Conservation (phyloP, 2,329 filamentous ascomycete genomes). For the Tolypocladium album region DNA sequence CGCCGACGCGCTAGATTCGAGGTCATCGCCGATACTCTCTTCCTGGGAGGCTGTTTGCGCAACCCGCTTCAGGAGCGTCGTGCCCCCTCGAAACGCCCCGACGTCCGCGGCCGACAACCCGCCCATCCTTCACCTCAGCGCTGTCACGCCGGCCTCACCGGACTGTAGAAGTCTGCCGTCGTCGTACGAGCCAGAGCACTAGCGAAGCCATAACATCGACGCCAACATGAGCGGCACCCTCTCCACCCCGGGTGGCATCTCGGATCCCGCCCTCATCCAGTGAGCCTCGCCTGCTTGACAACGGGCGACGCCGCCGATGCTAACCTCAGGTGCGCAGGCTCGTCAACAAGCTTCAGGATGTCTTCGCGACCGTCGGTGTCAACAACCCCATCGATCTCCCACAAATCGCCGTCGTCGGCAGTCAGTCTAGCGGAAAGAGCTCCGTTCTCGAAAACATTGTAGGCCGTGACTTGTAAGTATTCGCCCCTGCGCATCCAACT, state of each 20-base stretch:
- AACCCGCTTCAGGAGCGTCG: neutral
- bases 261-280: constrained; percentile 57
- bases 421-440: constrained; percentile 98
- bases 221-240: constrained; percentile 25
- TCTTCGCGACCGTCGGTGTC: constrained; percentile 95
- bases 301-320: neutral
- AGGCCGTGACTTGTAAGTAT: constrained; percentile 87
- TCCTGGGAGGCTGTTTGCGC: neutral
- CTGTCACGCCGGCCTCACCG: neutral
- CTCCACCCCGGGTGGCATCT: constrained; percentile 45
- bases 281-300: constrained; percentile 19
- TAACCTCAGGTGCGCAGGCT: constrained; percentile 38
- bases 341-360: constrained; percentile 99
- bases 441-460: constrained; percentile 99
- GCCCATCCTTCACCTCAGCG: neutral
- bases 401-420: constrained; percentile 96
- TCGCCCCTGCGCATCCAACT: neutral
- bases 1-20: neutral
- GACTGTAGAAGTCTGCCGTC: constrained; percentile 1
- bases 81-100: neutral
- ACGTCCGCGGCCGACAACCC: neutral
- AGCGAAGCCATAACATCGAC: constrained; percentile 3
- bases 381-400: constrained; percentile 99
- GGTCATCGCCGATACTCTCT: neutral
- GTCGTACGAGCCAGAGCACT: constrained; percentile 2